phyloP scores from a whole-genome alignment of 1,139 yeast species.

The Candida frijolesensis region DNA sequence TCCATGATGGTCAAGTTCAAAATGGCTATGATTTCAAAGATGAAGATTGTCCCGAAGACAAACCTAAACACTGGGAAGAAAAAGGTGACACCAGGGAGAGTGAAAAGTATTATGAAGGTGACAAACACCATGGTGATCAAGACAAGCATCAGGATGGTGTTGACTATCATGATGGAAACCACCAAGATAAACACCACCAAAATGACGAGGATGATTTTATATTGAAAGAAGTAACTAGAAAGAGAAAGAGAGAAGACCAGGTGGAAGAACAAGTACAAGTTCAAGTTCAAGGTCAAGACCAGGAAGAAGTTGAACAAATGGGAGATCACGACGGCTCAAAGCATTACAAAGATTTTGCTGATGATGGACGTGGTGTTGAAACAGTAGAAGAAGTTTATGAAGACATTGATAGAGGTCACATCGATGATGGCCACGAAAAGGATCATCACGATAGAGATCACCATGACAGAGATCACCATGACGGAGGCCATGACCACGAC shows the following conservation, averaged over 20 bases:
- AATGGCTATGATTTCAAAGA: conserved; percentile 12
- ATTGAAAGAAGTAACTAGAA: not conserved
- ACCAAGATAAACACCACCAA: not conserved
- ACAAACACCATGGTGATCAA: not conserved
- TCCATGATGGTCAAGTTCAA: conserved; percentile 37
- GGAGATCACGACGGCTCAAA: not conserved
- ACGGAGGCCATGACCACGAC: not conserved
- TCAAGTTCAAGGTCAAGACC: not conserved
- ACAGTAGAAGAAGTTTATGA: conserved; percentile 15
- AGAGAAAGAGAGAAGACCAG: not conserved
- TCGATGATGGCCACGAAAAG: conserved; percentile 8
- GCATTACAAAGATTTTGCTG: conserved; percentile 3
- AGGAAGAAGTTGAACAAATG: not conserved
- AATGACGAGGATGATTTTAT: not conserved
- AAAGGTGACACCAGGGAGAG: conserved; percentile 4
- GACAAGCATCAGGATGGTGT: conserved; percentile 1
- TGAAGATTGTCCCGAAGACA: conserved; percentile 6
- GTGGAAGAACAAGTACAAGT: not conserved
- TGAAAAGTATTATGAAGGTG: conserved; percentile 3
- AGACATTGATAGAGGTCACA: conserved; percentile 14
- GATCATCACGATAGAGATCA: conserved; percentile 1
- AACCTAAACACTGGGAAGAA: not conserved
- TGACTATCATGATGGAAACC: not conserved
- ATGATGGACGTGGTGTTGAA: conserved; percentile 5
- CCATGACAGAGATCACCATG: not conserved